Percentiles rank a stretch among this genome's conserved stretches.
Evolutionary conservation across 768 basidiomycete species (phyloP).

Genomic region (Phylloporus rhodoxanthus): DNA sequence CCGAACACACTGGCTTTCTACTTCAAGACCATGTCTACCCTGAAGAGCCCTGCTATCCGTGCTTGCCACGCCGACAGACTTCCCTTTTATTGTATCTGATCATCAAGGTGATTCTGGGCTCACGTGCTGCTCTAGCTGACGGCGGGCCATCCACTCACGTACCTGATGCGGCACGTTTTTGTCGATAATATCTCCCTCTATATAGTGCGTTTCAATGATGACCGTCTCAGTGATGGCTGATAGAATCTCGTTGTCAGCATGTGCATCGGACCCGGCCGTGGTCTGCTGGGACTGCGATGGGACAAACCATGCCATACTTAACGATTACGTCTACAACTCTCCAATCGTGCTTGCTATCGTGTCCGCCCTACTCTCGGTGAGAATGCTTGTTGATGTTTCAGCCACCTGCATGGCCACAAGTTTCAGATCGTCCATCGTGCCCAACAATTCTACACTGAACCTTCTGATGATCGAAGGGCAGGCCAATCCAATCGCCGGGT

Average conservation of each 20-base stretch:
- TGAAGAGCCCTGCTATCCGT: not conserved
- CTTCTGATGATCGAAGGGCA: conserved; percentile 75
- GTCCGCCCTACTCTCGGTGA: conserved; percentile 70
- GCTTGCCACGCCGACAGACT: not conserved
- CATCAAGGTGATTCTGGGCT: not conserved
- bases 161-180: conserved; percentile 18
- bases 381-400: conserved; percentile 34
- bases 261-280: conserved; percentile 10
- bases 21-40: too few species aligned
- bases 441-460: conserved; percentile 64
- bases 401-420: not conserved
- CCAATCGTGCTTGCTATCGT: conserved; percentile 74
- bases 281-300: conserved; percentile 47
- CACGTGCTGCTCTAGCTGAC: too few species aligned
- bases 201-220: conserved; percentile 14
- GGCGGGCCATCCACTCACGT: conserved; percentile 19
- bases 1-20: too few species aligned
- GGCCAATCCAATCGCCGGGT: conserved; percentile 87
- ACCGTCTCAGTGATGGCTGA: not conserved
- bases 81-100: not conserved
- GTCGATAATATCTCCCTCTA: conserved; percentile 6
- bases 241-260: conserved; percentile 13
- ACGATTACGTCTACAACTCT: conserved; percentile 57
- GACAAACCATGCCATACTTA: conserved; percentile 77
- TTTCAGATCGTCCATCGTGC: not conserved